Conservation (phyloP, 2,329 filamentous ascomycete genomes). For the Blumeria hordei region DNA sequence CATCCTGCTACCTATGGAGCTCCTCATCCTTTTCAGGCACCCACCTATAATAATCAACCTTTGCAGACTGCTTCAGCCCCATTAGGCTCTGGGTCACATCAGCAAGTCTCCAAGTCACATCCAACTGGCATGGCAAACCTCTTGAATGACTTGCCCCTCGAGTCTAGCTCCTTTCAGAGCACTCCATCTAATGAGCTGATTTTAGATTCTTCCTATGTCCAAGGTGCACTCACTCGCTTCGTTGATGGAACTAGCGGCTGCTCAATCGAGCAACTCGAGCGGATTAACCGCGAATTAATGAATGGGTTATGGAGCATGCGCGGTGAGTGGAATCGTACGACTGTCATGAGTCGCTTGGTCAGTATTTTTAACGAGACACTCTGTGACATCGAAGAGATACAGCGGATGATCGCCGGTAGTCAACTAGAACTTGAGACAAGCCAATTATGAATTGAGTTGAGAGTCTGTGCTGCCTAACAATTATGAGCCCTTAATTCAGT, state of each 20-base stretch:
- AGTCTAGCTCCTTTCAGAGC: slow-evolving; percentile 7
- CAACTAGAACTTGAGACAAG: neutral
- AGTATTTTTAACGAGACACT: slow-evolving; percentile 56
- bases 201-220: slow-evolving; percentile 18
- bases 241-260: slow-evolving; percentile 12
- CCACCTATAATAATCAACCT: slow-evolving; percentile 13
- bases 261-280: slow-evolving; percentile 77
- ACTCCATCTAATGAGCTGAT: slow-evolving; percentile 12
- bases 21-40: slow-evolving; percentile 13
- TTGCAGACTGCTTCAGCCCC: slow-evolving; percentile 13
- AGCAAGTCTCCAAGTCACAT: slow-evolving; percentile 7
- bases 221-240: slow-evolving; percentile 8
- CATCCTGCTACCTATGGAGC: slow-evolving; percentile 23
- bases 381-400: slow-evolving; percentile 31
- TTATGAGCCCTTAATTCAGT: no score
- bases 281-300: slow-evolving; percentile 80
- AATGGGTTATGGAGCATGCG: slow-evolving; percentile 63
- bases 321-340: slow-evolving; percentile 60
- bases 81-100: slow-evolving; percentile 16
- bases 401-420: slow-evolving; percentile 10
- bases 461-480: no score
- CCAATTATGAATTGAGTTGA: neutral
- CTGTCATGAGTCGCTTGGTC: slow-evolving; percentile 38
- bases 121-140: slow-evolving; percentile 11
- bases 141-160: slow-evolving; percentile 12